Evolutionary conservation across 2,329 filamentous ascomycete genomes (phyloP), one percentile per base, ranked within the genome.

Genomic region (Hypomyces perniciosus): DNA sequence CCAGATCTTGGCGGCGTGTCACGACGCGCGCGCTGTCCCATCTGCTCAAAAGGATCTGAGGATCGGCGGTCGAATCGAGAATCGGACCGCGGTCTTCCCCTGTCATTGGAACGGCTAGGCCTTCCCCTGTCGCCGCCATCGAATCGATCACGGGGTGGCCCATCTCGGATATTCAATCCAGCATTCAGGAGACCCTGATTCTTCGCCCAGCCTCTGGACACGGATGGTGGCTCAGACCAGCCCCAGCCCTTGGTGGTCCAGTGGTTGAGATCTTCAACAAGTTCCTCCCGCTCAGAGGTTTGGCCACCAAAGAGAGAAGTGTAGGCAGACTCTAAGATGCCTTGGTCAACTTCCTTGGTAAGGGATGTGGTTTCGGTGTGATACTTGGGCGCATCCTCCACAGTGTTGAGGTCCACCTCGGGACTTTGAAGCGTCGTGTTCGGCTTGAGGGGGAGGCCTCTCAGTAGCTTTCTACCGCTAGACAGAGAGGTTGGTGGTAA

Each of bases 391-490:
- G 75, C 64, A 13, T 72, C 62, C 20, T 66, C 62, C 3, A 75
- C 77, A 53, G 79, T 71, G 37, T 73, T 76, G 39, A 79, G 66
- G 37, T 81, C 79, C 57, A 79, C 76, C 4, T 64, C 58, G 1
- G 85, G 75, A 30, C 72, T 70, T 50, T 75, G 66, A 1, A 89
- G 64, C 1, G 70, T 70, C 4, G 67, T 61, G 57, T 81, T 79
- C 6, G 74, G 73, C 60, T 81, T 68, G 57, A 90, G 73, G 10
- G 84, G 84, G 10, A 90, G 72, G 4, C 76, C 75, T 5, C 67
- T 64, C 48, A 91, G 75, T 44, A 79, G 71, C 8, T 62, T 59
- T 41, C 78, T 73, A 3, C 80, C 72, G 41, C 70, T 65, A 0
- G 56, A 13, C 6, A 76, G 64, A 59, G 88, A 84, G 10, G 73